Evolutionary conservation across 2,329 filamentous ascomycete species (phyloP).

Genomic region (Trichoderma simmonsii): DNA sequence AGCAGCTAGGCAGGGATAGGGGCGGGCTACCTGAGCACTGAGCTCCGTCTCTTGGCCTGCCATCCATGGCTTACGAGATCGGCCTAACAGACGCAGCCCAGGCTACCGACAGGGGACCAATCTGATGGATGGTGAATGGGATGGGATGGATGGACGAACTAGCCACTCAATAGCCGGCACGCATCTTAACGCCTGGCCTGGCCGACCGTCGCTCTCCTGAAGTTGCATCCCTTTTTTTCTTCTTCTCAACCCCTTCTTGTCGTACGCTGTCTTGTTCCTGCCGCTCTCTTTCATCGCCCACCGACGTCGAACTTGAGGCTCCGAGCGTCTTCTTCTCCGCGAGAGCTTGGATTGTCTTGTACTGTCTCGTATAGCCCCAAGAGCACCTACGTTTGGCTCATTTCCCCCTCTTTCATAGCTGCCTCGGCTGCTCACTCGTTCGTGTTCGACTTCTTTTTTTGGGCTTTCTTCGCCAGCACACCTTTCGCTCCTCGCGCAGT

Average conservation of each 20-base stretch:
- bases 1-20: conserved; percentile 16
- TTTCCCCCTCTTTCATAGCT: conserved; percentile 14
- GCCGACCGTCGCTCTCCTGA: conserved; percentile 18
- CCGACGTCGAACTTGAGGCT: conserved; percentile 5
- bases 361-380: conserved; percentile 12
- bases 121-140: conserved; percentile 12
- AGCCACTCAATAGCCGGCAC: conserved; percentile 16
- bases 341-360: conserved; percentile 4
- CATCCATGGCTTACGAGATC: conserved; percentile 22
- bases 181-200: conserved; percentile 19
- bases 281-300: conserved; percentile 18
- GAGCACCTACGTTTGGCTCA: conserved; percentile 10
- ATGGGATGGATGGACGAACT: conserved; percentile 19
- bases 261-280: conserved; percentile 18
- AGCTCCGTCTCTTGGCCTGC: conserved; percentile 16
- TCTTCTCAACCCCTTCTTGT: conserved; percentile 19
- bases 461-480: neutral
- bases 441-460: conserved; percentile 6
- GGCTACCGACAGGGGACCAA: conserved; percentile 16
- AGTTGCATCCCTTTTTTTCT: conserved; percentile 16
- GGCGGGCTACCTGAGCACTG: conserved; percentile 16
- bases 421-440: conserved; percentile 17
- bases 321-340: conserved; percentile 1
- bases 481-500: conserved; percentile 10
- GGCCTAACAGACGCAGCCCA: conserved; percentile 18